A percentile compares a stretch with the other conserved stretches of the same genome.
These are phyloP conservation scores for Mytilinidion resinicola DNA, from an alignment of 495 filamentous ascomycete genomes.

Conservation along the genomic window DNA sequence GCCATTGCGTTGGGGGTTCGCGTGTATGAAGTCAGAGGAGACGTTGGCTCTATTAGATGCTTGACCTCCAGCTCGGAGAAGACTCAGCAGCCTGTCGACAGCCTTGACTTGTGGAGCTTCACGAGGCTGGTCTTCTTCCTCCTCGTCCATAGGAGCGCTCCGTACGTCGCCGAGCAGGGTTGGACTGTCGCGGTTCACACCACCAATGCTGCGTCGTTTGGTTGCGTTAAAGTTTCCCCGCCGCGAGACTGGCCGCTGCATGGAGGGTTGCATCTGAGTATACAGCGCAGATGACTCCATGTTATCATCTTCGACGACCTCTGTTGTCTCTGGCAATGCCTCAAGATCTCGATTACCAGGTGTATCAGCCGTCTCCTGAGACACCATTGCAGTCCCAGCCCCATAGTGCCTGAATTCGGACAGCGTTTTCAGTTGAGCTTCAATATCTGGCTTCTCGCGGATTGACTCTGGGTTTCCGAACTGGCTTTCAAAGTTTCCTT, in stretches of 20 bases:
- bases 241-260: background rate
- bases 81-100: background rate
- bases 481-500: background rate
- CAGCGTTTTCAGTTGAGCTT: background rate
- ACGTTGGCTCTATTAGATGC: background rate
- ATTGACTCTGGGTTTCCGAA: background rate
- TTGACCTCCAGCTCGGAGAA: background rate
- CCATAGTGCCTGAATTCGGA: background rate
- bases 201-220: background rate
- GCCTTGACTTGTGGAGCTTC: background rate
- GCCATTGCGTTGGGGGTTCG: background rate
- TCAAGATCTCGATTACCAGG: background rate
- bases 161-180: background rate
- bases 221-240: background rate
- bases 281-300: background rate
- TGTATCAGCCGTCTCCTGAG: background rate
- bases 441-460: background rate
- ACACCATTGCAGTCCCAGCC: background rate
- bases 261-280: constrained; percentile 13
- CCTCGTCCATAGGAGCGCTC: background rate
- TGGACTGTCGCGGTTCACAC: background rate
- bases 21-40: background rate
- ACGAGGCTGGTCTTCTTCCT: background rate
- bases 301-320: background rate
- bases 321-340: background rate